Conservation (phyloP, 345 rosid species). For the Euphorbia pulcherrima region DNA sequence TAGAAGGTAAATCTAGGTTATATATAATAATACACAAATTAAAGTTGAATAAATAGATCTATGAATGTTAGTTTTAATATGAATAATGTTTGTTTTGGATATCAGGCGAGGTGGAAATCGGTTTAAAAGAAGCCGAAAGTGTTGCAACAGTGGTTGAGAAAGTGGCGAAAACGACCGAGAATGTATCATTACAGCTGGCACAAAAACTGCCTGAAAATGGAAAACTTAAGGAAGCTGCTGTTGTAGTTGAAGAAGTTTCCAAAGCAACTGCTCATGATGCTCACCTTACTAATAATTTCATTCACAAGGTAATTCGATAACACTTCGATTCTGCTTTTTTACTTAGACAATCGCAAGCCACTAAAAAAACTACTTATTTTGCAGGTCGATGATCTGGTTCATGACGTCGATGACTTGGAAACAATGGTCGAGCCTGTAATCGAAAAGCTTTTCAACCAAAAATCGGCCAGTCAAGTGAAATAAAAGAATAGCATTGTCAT, state of each 20-base stretch:
- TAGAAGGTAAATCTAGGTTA: slow-evolving; percentile 43
- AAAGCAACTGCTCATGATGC: slow-evolving; percentile 65
- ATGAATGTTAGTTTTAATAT: neutral
- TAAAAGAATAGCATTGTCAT: neutral
- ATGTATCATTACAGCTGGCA: slow-evolving; percentile 21
- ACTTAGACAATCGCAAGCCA: too few species aligned
- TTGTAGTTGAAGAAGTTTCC: slow-evolving; percentile 46
- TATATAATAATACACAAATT: too few species aligned
- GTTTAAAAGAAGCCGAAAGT: slow-evolving; percentile 47
- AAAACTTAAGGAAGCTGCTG: slow-evolving; percentile 53
- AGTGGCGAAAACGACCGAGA: slow-evolving; percentile 29
- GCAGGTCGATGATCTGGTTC: slow-evolving; percentile 50
- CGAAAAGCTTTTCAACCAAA: slow-evolving; percentile 27
- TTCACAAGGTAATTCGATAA: slow-evolving; percentile 65
- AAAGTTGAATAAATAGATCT: too few species aligned
- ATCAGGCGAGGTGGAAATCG: slow-evolving; percentile 33
- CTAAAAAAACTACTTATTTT: too few species aligned
- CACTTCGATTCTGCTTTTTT: too few species aligned
- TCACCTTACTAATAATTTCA: slow-evolving; percentile 34
- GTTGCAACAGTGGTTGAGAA: slow-evolving; percentile 41
- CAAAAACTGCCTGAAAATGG: slow-evolving; percentile 47
- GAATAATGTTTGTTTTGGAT: neutral
- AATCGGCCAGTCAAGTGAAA: slow-evolving; percentile 16
- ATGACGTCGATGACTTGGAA: slow-evolving; percentile 55
- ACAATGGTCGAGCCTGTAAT: slow-evolving; percentile 48